Evolutionary conservation across 805 yeast genomes (phyloP), one percentile per base, ranked within the genome.

Genomic region (Cyberlindnera galapagoensis): DNA sequence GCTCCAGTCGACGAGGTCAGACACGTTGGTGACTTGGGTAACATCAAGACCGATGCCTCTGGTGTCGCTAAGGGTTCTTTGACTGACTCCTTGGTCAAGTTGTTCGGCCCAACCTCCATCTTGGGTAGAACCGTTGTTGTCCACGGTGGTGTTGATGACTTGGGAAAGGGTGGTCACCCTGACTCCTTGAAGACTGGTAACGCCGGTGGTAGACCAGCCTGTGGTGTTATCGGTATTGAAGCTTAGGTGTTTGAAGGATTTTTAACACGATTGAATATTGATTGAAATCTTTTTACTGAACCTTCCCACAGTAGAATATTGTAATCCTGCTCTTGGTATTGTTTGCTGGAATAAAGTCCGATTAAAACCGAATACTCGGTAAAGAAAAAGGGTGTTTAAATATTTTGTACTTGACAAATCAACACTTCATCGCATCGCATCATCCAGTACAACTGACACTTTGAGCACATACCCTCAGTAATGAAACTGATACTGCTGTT

Each of bases 131-230:
- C 95, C 46, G 94, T 88, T 39, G 96, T 88, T 48, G 80, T 88
- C 43, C 97, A 88, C 65, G 86, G 73, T 42, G 97, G 96, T 56
- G 68, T 74, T 47, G 97, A 88, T 60, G 97, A 88, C 60, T 78
- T 84, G 56, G 97, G 97, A 61, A 80, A 83, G 71, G 95, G 96
- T 63, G 94, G 87, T 42, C 77, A 79, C 58, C 79, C 83, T 39
- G 95, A 85, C 63, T 83, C 95, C 44, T 74, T 82, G 67, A 86
- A 81, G 70, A 87, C 96, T 49, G 97, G 97, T 70, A 86, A 88
- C 58, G 97, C 97, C 40, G 97, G 97, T 62, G 88, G 81, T 49
- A 87, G 97, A 78, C 84, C 92, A 50, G 97, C 97, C 44, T 88
- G 97, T 70, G 97, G 97, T 70, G 96, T 88, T 56, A 87, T 88